Evolutionary conservation across 768 basidiomycete genomes (phyloP).

Genomic region (Pleurotus djamor): DNA sequence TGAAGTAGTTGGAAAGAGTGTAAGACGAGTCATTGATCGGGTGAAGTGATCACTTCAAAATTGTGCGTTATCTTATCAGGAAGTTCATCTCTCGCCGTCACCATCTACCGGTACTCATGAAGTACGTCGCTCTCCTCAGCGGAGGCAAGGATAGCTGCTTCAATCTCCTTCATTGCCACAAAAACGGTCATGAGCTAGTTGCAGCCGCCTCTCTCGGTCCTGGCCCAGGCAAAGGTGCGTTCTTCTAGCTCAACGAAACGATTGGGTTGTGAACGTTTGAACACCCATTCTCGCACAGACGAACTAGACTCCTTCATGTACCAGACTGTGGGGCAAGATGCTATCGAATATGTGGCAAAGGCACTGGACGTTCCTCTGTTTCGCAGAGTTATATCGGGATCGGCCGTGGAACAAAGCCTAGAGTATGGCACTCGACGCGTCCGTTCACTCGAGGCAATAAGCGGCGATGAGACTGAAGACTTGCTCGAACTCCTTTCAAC

Average conservation of each 20-base stretch:
- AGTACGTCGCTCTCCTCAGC: constrained; percentile 91
- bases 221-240: constrained; percentile 78
- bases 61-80: constrained; percentile 5
- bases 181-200: constrained; percentile 83
- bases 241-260: constrained; percentile 3
- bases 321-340: constrained; percentile 98
- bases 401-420: constrained; percentile 73
- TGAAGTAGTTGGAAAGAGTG: constrained; percentile 7
- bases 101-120: constrained; percentile 47
- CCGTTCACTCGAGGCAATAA: constrained; percentile 42
- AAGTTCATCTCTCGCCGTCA: constrained; percentile 8
- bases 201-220: constrained; percentile 91
- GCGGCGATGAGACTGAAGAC: constrained; percentile 97
- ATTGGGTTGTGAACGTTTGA: constrained; percentile 16
- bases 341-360: constrained; percentile 80
- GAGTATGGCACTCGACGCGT: constrained; percentile 80
- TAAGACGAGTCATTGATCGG: constrained; percentile 1
- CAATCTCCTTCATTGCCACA: constrained; percentile 86
- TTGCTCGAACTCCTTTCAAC: constrained; percentile 66
- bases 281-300: constrained; percentile 51
- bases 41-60: constrained; percentile 2
- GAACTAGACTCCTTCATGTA: constrained; percentile 98
- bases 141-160: constrained; percentile 99
- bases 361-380: constrained; percentile 88
- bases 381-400: constrained; percentile 76